A percentile compares a stretch with the other conserved stretches of the same genome.
These are phyloP conservation scores for Suhomyces sp. DNA, from an alignment of 805 yeast species.

Conservation along the genomic window DNA sequence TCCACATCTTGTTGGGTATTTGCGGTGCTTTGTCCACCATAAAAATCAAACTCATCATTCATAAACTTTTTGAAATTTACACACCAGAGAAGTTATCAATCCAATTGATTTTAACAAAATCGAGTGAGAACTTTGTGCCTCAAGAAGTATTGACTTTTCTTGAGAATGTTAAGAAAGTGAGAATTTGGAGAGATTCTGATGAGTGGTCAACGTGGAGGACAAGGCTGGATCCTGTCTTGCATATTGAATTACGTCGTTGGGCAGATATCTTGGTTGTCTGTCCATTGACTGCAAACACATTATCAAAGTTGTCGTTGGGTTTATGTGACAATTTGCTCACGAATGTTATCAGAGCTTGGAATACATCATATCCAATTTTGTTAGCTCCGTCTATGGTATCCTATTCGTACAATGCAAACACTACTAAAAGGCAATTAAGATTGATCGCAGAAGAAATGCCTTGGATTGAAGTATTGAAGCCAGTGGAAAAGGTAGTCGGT, in stretches of 20 bases:
- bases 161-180: conserved; percentile 42
- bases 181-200: conserved; percentile 57
- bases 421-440: conserved; percentile 79
- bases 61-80: conserved; percentile 52
- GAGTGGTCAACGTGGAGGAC: conserved; percentile 75
- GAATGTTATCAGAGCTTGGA: conserved; percentile 93
- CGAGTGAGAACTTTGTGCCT: conserved; percentile 53
- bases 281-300: conserved; percentile 92
- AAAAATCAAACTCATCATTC: conserved; percentile 53
- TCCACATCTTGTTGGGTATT: conserved; percentile 56
- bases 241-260: conserved; percentile 94
- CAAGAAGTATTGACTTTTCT: conserved; percentile 42
- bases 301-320: conserved; percentile 87
- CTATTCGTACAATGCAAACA: conserved; percentile 83
- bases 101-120: conserved; percentile 53
- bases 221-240: conserved; percentile 87
- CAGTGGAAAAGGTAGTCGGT: conserved; percentile 90
- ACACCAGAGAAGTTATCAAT: conserved; percentile 49
- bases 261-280: conserved; percentile 91
- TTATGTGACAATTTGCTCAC: conserved; percentile 90
- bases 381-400: conserved; percentile 97
- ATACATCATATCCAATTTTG: conserved; percentile 82
- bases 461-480: conserved; percentile 90
- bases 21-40: conserved; percentile 56
- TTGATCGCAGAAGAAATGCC: conserved; percentile 87